phyloP scores from a whole-genome alignment of 345 rosid species.

The Pugionium cornutum region DNA sequence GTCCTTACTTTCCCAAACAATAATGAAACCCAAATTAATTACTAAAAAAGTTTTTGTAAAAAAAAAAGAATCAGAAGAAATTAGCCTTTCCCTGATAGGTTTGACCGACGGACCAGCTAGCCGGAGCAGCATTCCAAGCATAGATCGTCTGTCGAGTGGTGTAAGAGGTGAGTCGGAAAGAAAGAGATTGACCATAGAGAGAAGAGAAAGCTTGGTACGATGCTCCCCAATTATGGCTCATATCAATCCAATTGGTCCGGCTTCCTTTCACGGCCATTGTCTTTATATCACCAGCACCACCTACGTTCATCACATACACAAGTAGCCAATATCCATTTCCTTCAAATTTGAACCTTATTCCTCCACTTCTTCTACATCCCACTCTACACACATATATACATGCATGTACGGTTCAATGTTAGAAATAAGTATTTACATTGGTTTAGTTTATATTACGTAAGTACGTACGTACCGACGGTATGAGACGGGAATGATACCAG shows the following conservation, averaged over 20 bases:
- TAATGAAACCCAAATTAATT: no score
- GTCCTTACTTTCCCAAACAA: no score
- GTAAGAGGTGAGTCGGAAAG: conserved; percentile 72
- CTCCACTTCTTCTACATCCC: conserved; percentile 70
- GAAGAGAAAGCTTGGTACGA: conserved; percentile 84
- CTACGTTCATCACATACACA: conserved; percentile 61
- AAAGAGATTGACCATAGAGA: conserved; percentile 68
- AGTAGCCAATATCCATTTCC: conserved; percentile 72
- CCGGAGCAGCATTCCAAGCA: conserved; percentile 43
- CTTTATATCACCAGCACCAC: conserved; percentile 65
- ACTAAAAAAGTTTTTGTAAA: no score
- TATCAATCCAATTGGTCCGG: conserved; percentile 71
- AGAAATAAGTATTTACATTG: no score
- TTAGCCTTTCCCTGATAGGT: no score
- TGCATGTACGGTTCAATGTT: conserved; percentile 25
- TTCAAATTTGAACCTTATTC: conserved; percentile 57
- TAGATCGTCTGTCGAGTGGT: conserved; percentile 38
- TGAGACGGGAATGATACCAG: conserved; percentile 61
- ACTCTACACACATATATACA: conserved; percentile 71
- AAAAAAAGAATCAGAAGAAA: no score
- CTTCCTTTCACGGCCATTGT: conserved; percentile 71
- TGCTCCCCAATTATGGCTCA: conserved; percentile 97
- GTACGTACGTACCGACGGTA: conserved; percentile 30
- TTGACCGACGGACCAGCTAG: conserved; percentile 37
- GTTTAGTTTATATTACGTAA: no score